These are phyloP conservation scores for Clavispora santaluciae DNA, from an alignment of 805 yeast genomes.

Conservation along the genomic window DNA sequence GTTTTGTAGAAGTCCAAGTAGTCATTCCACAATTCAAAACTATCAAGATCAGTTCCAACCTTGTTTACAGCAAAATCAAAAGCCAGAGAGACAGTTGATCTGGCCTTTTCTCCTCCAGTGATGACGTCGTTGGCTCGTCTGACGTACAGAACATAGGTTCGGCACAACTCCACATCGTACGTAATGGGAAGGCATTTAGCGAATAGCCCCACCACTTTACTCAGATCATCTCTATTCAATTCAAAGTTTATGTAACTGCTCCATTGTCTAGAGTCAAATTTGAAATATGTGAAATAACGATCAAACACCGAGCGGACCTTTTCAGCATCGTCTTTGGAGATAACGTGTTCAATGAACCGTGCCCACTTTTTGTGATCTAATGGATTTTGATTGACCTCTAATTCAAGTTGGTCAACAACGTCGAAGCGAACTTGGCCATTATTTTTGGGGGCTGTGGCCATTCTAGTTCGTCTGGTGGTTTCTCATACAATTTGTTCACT, in stretches of 20 bases:
- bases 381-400: constrained; percentile 47
- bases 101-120: constrained; percentile 78
- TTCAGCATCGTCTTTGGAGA: constrained; percentile 52
- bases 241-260: constrained; percentile 62
- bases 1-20: constrained; percentile 72
- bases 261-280: constrained; percentile 65
- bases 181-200: constrained; percentile 57
- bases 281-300: constrained; percentile 58
- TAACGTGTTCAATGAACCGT: constrained; percentile 45
- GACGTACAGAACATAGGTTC: constrained; percentile 72
- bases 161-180: constrained; percentile 67
- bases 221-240: constrained; percentile 58
- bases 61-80: constrained; percentile 75
- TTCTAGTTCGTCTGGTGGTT: background rate
- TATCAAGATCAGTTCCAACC: constrained; percentile 73
- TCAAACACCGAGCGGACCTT: constrained; percentile 57
- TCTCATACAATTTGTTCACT: background rate
- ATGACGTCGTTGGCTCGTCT: constrained; percentile 63
- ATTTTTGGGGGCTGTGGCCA: background rate
- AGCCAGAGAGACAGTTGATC: constrained; percentile 70
- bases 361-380: constrained; percentile 55
- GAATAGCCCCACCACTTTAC: constrained; percentile 62
- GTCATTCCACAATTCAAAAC: constrained; percentile 74
- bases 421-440: constrained; percentile 30
- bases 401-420: constrained; percentile 55